Percentiles rank a stretch among this genome's conserved stretches.
These are phyloP conservation scores for Tetrapisispora nanseiensis DNA, from an alignment of 805 yeast genomes.

Conservation along the genomic window DNA sequence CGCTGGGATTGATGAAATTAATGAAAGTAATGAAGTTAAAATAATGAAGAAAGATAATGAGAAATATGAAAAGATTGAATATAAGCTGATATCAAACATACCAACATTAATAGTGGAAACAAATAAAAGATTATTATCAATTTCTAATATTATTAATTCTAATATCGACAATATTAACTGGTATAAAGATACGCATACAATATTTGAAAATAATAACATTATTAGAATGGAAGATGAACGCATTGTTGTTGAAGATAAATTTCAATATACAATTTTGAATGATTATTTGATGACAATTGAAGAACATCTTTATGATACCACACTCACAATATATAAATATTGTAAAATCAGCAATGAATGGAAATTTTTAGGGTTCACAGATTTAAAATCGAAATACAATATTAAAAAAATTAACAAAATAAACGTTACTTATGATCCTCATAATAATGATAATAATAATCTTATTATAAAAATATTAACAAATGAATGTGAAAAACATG, in stretches of 20 bases:
- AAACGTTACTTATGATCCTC: too few species aligned
- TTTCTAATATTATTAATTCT: not conserved
- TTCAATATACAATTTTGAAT: not conserved
- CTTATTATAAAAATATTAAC: not conserved
- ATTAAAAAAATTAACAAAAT: constrained; percentile 7
- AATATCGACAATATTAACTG: not conserved
- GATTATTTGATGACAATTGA: constrained; percentile 8
- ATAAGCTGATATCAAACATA: not conserved
- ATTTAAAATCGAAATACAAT: constrained; percentile 15
- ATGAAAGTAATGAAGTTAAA: constrained; percentile 1
- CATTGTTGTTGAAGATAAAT: not conserved
- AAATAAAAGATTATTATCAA: constrained; percentile 4
- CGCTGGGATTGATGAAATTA: too few species aligned
- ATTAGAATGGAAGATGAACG: not conserved
- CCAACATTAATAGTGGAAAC: constrained; percentile 3
- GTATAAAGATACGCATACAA: constrained; percentile 4
- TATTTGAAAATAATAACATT: not conserved
- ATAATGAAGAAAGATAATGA: constrained; percentile 1
- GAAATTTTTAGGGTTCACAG: constrained; percentile 14
- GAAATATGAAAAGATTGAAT: not conserved
- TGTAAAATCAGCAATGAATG: constrained; percentile 8
- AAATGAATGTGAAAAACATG: not conserved
- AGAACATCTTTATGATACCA: constrained; percentile 16
- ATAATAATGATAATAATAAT: not conserved
- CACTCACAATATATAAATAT: constrained; percentile 11